Conservation (phyloP, 129 eudicot species). For the Artemisia tridentata region DNA sequence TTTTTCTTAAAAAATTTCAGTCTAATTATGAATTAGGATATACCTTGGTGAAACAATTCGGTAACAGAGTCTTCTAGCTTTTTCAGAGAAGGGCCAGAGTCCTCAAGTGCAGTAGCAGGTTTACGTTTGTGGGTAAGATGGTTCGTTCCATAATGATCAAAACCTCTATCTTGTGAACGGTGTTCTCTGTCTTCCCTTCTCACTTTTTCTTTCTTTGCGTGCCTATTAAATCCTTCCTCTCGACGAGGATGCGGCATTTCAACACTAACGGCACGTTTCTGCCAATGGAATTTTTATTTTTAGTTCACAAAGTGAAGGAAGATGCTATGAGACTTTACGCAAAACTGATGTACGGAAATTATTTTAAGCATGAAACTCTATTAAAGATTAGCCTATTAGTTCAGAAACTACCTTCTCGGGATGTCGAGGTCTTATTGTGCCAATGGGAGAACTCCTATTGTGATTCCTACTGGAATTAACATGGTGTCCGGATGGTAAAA, state of each 20-base stretch:
- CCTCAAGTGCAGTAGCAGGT: constrained; percentile 49
- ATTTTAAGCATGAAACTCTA: no score
- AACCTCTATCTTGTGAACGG: constrained; percentile 41
- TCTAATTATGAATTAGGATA: constrained; percentile 16
- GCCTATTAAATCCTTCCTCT: constrained; percentile 47
- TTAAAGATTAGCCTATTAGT: constrained; percentile 3
- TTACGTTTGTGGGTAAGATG: constrained; percentile 39
- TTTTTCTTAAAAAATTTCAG: constrained; percentile 3
- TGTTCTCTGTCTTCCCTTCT: constrained; percentile 47
- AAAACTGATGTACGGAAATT: no score
- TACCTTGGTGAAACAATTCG: constrained; percentile 55
- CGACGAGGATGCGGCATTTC: constrained; percentile 40
- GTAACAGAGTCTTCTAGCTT: constrained; percentile 45
- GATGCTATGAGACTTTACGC: background rate
- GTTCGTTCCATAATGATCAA: constrained; percentile 28
- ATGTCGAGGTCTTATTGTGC: constrained; percentile 39
- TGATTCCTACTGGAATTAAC: constrained; percentile 46
- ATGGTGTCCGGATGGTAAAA: constrained; percentile 51
- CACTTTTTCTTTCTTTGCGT: constrained; percentile 44
- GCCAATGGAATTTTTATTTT: constrained; percentile 8
- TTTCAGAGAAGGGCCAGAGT: constrained; percentile 14
- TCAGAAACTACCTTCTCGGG: constrained; percentile 47
- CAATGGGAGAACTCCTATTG: constrained; percentile 45
- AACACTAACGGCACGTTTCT: constrained; percentile 48
- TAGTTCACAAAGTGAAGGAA: constrained; percentile 17